A percentile compares a stretch with the other conserved stretches of the same genome.
Evolutionary conservation across 1,284 basidiomycete genomes (phyloP).

Genomic region (Afroboletus lepidellus): DNA sequence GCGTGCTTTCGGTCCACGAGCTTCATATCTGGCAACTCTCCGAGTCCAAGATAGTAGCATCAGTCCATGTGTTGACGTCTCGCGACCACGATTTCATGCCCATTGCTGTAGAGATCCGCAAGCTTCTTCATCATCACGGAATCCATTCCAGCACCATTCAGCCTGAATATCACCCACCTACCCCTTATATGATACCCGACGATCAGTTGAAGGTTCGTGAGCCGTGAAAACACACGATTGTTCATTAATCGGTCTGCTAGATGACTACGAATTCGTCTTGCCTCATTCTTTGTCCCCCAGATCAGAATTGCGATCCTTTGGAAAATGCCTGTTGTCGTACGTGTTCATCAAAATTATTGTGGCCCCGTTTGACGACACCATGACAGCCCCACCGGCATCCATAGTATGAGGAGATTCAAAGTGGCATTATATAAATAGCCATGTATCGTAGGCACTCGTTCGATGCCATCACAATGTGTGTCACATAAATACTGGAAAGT

Average conservation of each 20-base stretch:
- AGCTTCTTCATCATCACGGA: slow-evolving; percentile 83
- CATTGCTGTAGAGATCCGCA: slow-evolving; percentile 82
- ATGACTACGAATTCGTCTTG: slow-evolving; percentile 45
- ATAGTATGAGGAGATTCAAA: slow-evolving; percentile 38
- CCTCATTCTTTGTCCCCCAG: slow-evolving; percentile 56
- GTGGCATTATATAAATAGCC: not conserved
- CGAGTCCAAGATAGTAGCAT: slow-evolving; percentile 89
- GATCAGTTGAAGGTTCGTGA: slow-evolving; percentile 44
- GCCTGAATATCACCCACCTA: slow-evolving; percentile 61
- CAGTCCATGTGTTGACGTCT: slow-evolving; percentile 90
- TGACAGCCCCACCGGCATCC: slow-evolving; percentile 46
- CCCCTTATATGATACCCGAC: slow-evolving; percentile 35
- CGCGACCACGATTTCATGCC: slow-evolving; percentile 87
- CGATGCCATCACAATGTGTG: slow-evolving; percentile 3
- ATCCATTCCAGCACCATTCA: slow-evolving; percentile 95
- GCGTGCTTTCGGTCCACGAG: slow-evolving; percentile 92
- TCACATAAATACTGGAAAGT: slow-evolving; percentile 66
- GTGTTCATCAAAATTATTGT: slow-evolving; percentile 30
- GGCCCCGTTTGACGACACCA: slow-evolving; percentile 2
- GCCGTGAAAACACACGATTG: not conserved
- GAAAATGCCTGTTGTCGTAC: slow-evolving; percentile 80
- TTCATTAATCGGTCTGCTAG: slow-evolving; percentile 23
- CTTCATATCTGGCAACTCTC: slow-evolving; percentile 96
- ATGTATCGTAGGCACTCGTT: slow-evolving; percentile 7
- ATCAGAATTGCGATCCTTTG: slow-evolving; percentile 62